A percentile compares a stretch with the other conserved stretches of the same genome.
phyloP scores from a whole-genome alignment of 176 grass and related monocot species.

The Bonia amplexicaulis region DNA sequence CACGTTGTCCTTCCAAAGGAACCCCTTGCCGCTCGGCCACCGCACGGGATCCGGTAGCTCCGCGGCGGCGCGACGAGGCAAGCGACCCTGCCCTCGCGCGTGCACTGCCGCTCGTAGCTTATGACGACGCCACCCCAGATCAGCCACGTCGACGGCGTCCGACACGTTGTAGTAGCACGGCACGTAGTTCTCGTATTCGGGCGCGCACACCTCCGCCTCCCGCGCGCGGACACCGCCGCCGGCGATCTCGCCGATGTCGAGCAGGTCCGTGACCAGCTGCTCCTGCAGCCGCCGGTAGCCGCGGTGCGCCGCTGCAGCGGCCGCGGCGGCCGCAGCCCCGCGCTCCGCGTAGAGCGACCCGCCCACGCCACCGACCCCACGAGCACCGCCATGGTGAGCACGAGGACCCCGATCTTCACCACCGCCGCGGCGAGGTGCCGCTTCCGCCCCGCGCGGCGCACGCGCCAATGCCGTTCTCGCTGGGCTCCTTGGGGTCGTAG shows the following conservation, averaged over 20 bases:
- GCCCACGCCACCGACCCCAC: slow-evolving; percentile 67
- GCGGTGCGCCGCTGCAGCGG: slow-evolving; percentile 31
- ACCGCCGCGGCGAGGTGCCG: slow-evolving; percentile 39
- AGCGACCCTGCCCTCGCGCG: slow-evolving; percentile 30
- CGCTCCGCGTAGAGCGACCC: slow-evolving; percentile 53
- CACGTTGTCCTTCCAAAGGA: slow-evolving; percentile 99
- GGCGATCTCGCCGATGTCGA: slow-evolving; percentile 71
- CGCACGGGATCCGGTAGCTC: slow-evolving; percentile 77
- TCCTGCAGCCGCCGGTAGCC: slow-evolving; percentile 81
- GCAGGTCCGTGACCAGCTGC: slow-evolving; percentile 78
- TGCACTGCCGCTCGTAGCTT: slow-evolving; percentile 71
- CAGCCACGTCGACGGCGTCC: slow-evolving; percentile 65
- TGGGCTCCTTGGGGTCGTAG: slow-evolving; percentile 56
- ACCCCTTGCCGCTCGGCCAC: slow-evolving; percentile 90
- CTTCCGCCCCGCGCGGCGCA: slow-evolving; percentile 15
- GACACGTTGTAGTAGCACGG: slow-evolving; percentile 96
- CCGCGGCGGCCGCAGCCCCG: slow-evolving; percentile 15
- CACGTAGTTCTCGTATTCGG: slow-evolving; percentile 70
- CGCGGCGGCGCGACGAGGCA: slow-evolving; percentile 77
- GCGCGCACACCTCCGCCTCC: slow-evolving; percentile 61
- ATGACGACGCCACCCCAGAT: slow-evolving; percentile 51
- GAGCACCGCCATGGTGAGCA: slow-evolving; percentile 40
- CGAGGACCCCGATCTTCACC: slow-evolving; percentile 56
- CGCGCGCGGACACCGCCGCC: slow-evolving; percentile 60
- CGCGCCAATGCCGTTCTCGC: slow-evolving; percentile 55